phyloP scores from a whole-genome alignment of 2,329 filamentous ascomycete species.

The Bipolaris cookei region DNA sequence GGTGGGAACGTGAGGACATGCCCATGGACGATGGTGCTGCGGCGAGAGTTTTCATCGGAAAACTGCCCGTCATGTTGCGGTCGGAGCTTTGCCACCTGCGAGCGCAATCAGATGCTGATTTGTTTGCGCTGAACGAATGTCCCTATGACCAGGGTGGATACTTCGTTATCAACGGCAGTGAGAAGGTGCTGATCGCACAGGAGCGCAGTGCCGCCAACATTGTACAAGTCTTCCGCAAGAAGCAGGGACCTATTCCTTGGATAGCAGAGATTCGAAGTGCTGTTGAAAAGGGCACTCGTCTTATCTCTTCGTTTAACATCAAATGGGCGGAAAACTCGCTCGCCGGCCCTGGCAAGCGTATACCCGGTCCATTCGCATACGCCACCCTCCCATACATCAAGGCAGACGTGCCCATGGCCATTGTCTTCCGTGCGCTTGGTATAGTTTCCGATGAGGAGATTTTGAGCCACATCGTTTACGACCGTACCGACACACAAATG shows the following conservation, averaged over 20 bases:
- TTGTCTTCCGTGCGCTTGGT: constrained; percentile 93
- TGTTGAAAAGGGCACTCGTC: constrained; percentile 90
- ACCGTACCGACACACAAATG: constrained; percentile 94
- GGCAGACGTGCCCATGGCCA: constrained; percentile 87
- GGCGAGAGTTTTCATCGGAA: constrained; percentile 87
- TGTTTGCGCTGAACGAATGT: constrained; percentile 94
- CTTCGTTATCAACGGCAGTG: constrained; percentile 98
- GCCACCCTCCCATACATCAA: constrained; percentile 94
- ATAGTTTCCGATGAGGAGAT: constrained; percentile 98
- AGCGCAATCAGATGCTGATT: constrained; percentile 79
- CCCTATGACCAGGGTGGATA: constrained; percentile 98
- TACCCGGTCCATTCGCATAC: constrained; percentile 86
- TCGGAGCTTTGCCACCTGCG: constrained; percentile 93
- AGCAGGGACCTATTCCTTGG: constrained; percentile 90
- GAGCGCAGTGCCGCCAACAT: constrained; percentile 98
- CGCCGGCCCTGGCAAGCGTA: constrained; percentile 72
- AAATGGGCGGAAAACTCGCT: constrained; percentile 90
- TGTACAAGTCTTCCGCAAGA: constrained; percentile 98
- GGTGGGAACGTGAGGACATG: constrained; percentile 59
- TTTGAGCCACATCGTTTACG: constrained; percentile 95
- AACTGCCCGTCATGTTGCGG: constrained; percentile 97
- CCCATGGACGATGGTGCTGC: constrained; percentile 58
- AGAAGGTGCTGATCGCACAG: constrained; percentile 97
- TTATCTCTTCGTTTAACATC: constrained; percentile 91
- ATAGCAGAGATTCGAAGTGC: constrained; percentile 96